Base-by-base conservation (phyloP, 179 eudicot species). In the Pouteria campechiana region DNA sequence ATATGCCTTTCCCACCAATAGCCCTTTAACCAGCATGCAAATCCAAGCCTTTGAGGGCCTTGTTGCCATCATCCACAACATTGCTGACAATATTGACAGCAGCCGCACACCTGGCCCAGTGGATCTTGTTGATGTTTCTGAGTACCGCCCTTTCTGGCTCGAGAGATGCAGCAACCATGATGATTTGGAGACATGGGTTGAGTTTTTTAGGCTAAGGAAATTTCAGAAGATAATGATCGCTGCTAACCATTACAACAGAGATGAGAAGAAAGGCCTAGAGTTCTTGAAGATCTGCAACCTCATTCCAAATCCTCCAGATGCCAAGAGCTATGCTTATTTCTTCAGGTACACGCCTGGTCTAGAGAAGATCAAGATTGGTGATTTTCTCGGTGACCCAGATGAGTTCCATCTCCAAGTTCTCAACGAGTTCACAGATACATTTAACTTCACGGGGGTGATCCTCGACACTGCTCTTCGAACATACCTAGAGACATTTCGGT, bases 21-120 rank as follows among this genome's bases (percentile, higher is more conserved):
- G 63, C 21, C 56, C 72, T 46, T 34, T 80, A 25, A 82, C 88
- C 21, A 75, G 74, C 47, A 63, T 78, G 14, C 98, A 90, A 32
- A 66, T 82, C 28, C 98, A 90, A 69, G 92, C 98, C 23, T 82
- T 90, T 16, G 98, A 90, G 41, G 98, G 98, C 19, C 67, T 90
- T 6, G 60, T 70, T n/a, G 57, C 71, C 20, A 65, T 79, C 6
- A 75, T 90, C 39, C 96, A 90, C 43, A 64, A 68, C 40, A 79
- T 90, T 23, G 96, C 98, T 7, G 96, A 87, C 39, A 67, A 69
- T 18, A 60, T 82, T 4, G 81, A 79, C 52, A 65, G 40, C 46
- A 70, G 78, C 15, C 70, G 62, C 12, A 84, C 62, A 7, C 79
- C 87, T 4, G 71, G 69, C 50, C 88, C 77, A 2, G 82, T 82